Evolutionary conservation across 1,139 yeast genomes (phyloP).

Genomic region (Eremothecium coryli): DNA sequence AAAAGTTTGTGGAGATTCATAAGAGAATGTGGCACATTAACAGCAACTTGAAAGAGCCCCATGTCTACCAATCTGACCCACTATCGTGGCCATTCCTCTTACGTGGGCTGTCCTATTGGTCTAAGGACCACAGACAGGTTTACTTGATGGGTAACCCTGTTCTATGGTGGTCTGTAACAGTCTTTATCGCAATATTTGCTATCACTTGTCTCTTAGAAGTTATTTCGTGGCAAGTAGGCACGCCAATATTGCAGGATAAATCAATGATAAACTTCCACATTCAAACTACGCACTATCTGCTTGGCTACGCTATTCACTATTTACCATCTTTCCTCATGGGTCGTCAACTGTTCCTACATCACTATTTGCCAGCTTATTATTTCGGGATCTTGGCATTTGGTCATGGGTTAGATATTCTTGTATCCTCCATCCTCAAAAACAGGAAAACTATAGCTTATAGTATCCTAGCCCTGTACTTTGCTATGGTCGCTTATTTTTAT

Average conservation of each 20-base stretch:
- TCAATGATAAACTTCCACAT: conserved; percentile 62
- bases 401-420: conserved; percentile 65
- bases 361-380: conserved; percentile 83
- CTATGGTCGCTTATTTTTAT: conserved; percentile 48
- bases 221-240: conserved; percentile 71
- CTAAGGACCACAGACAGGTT: conserved; percentile 61
- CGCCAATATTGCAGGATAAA: conserved; percentile 39
- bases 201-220: conserved; percentile 47
- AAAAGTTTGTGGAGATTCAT: conserved; percentile 71
- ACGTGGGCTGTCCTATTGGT: conserved; percentile 97
- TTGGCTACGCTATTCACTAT: conserved; percentile 82
- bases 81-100: conserved; percentile 77
- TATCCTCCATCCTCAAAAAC: conserved; percentile 36
- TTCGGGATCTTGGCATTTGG: conserved; percentile 81
- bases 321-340: conserved; percentile 89
- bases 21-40: conserved; percentile 87
- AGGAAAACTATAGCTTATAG: conserved; percentile 38
- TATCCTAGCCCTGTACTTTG: conserved; percentile 41
- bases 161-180: conserved; percentile 80
- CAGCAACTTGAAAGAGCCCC: conserved; percentile 74
- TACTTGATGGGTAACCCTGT: conserved; percentile 87
- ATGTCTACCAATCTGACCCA: conserved; percentile 83
- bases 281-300: conserved; percentile 55
- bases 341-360: conserved; percentile 88
- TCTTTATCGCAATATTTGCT: conserved; percentile 45